A percentile compares a stretch with the other conserved stretches of the same genome.
Conservation (phyloP, 2,329 filamentous ascomycete species). For the Emmonsia crescens region DNA sequence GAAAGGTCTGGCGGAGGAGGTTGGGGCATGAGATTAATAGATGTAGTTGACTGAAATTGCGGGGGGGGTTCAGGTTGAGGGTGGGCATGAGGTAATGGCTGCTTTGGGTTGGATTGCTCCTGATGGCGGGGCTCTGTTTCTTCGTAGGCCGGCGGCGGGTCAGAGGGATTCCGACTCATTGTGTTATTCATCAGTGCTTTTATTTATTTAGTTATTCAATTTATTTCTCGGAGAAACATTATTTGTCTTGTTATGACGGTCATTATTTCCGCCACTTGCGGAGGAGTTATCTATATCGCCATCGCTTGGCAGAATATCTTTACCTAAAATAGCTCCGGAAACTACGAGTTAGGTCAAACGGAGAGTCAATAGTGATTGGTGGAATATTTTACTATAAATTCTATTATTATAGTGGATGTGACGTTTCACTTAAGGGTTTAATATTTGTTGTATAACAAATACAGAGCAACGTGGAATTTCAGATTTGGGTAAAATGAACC, state of each 20-base stretch:
- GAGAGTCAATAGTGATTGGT: no score
- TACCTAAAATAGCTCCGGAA: background rate
- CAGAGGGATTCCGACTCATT: background rate
- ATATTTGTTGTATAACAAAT: no score
- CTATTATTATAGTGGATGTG: background rate
- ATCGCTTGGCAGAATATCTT: no score
- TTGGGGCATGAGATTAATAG: background rate
- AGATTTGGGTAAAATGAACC: no score
- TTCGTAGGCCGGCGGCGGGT: background rate
- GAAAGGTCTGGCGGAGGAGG: conserved; percentile 1
- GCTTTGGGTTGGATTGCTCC: background rate
- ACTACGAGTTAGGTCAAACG: background rate
- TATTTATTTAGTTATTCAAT: background rate
- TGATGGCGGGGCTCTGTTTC: background rate
- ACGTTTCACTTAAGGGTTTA: background rate
- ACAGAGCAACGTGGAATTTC: no score
- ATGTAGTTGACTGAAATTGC: background rate
- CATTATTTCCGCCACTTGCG: background rate
- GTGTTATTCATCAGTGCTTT: background rate
- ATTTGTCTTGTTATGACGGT: background rate
- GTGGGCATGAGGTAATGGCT: background rate
- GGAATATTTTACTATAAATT: background rate
- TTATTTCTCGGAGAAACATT: background rate
- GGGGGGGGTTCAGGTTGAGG: background rate
- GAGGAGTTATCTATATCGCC: no score